Evolutionary conservation across 1,284 basidiomycete species (phyloP).

Genomic region (Moesziomyces antarcticus): DNA sequence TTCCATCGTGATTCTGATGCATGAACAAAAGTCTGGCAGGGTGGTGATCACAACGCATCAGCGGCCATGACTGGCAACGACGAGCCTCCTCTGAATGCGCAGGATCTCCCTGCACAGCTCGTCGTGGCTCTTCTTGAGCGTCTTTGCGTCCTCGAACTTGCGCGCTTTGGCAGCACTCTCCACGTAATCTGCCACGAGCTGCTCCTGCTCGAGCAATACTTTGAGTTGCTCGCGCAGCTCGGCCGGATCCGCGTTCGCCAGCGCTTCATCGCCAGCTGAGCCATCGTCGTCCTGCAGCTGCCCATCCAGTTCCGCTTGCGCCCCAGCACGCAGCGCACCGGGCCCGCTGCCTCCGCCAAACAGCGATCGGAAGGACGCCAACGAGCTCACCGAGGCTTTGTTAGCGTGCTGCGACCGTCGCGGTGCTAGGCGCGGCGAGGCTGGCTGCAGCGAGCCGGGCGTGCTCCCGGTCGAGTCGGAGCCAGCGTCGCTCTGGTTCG

Average conservation of each 20-base stretch:
- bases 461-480: slow-evolving; percentile 33
- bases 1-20: no score
- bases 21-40: no score
- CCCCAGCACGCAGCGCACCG: slow-evolving; percentile 5
- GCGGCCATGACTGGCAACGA: slow-evolving; percentile 21
- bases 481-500: slow-evolving; percentile 7
- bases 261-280: neutral
- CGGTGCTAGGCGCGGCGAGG: slow-evolving; percentile 14
- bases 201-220: slow-evolving; percentile 61
- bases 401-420: slow-evolving; percentile 15
- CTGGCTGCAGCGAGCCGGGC: slow-evolving; percentile 24
- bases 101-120: slow-evolving; percentile 60
- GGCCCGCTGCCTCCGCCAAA: slow-evolving; percentile 30
- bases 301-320: slow-evolving; percentile 7
- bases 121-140: slow-evolving; percentile 54
- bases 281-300: slow-evolving; percentile 7
- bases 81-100: slow-evolving; percentile 36
- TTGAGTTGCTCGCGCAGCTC: slow-evolving; percentile 49
- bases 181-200: slow-evolving; percentile 53
- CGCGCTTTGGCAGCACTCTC: slow-evolving; percentile 54
- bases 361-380: slow-evolving; percentile 36
- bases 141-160: slow-evolving; percentile 61
- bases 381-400: slow-evolving; percentile 33
- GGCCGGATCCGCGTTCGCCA: slow-evolving; percentile 16
- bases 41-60: slow-evolving; percentile 1